Evolutionary conservation across 2,329 filamentous ascomycete genomes (phyloP), one percentile per base, ranked within the genome.

Genomic region (Zopfia rhizophila): DNA sequence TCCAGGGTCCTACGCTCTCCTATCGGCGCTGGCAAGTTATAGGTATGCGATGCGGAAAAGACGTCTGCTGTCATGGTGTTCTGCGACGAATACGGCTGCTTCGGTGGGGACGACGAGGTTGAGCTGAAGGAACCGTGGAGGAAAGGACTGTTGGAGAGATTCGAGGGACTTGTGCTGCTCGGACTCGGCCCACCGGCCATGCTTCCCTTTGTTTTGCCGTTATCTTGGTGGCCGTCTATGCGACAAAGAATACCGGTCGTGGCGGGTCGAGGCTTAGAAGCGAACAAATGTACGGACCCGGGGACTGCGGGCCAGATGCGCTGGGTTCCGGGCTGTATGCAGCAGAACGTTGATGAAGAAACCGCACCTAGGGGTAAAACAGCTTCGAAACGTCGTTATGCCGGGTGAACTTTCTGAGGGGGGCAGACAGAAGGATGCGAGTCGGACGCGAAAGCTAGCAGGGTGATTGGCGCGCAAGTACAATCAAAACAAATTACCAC

Each of bases 181-280:
- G 70, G 70, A 63, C 70, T 73, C 56, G 70, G 70, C 64, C 68
- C 66, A 63, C 60, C 62, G 67, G 69, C 67, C 69, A 72, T 72
- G 47, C 46, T 59, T 62, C 63, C 56, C 65, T 68, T 67, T 66
- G 67, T 70, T 53, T 57, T 54, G 48, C 49, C 46, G 58, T 51
- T 62, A 51, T 62, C 44, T 56, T 53, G 48, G 53, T 47, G 55
- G 59, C 35, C 40, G 61, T 61, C 41, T 35, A 49, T 36, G 46
- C 51, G 57, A 71, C 68, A 70, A 70, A 71, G 67, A 60, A 55
- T 28, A 31, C 40, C 47, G 55, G 52, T 38, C 38, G 52, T 28
- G 24, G 41, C 14, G 37, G 33, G 53, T 46, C 50, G 54, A 49
- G 48, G 38, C 38, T 45, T 53, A 51, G 46, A 61, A 53, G 54